phyloP scores from a whole-genome alignment of 2,329 filamentous ascomycete species.

The Pseudogymnoascus sp. region DNA sequence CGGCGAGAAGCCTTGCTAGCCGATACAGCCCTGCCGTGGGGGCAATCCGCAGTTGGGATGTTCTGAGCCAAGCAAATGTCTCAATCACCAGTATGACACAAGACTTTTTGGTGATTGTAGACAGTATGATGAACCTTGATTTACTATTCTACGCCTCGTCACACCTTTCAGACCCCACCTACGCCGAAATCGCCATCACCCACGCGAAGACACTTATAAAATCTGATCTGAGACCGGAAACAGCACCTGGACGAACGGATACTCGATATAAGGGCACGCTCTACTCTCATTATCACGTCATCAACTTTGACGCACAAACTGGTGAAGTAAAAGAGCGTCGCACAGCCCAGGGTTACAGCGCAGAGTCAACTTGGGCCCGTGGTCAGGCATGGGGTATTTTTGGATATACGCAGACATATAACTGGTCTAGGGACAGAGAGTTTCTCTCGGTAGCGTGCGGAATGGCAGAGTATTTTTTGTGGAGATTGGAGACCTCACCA shows the following conservation, averaged over 20 bases:
- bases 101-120: constrained; percentile 36
- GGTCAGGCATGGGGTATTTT: constrained; percentile 11
- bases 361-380: constrained; percentile 38
- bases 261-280: constrained; percentile 11
- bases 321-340: constrained; percentile 36
- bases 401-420: constrained; percentile 35
- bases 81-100: constrained; percentile 21
- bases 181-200: constrained; percentile 28
- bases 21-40: constrained; percentile 36
- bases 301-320: constrained; percentile 37
- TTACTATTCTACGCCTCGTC: neutral
- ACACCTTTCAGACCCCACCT: neutral
- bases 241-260: constrained; percentile 16
- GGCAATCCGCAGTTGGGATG: constrained; percentile 43
- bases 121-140: constrained; percentile 27
- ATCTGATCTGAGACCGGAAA: constrained; percentile 28
- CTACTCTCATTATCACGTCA: constrained; percentile 37
- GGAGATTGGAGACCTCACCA: constrained; percentile 27
- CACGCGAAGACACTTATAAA: constrained; percentile 31
- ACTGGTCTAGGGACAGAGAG: constrained; percentile 36
- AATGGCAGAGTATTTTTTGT: constrained; percentile 40
- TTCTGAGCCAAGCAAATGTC: constrained; percentile 24
- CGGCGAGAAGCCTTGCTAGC: constrained; percentile 36
- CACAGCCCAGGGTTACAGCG: constrained; percentile 39
- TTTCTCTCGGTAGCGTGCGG: constrained; percentile 38